Conservation (phyloP, 306 rosid genomes). For the Rosa rugosa region DNA sequence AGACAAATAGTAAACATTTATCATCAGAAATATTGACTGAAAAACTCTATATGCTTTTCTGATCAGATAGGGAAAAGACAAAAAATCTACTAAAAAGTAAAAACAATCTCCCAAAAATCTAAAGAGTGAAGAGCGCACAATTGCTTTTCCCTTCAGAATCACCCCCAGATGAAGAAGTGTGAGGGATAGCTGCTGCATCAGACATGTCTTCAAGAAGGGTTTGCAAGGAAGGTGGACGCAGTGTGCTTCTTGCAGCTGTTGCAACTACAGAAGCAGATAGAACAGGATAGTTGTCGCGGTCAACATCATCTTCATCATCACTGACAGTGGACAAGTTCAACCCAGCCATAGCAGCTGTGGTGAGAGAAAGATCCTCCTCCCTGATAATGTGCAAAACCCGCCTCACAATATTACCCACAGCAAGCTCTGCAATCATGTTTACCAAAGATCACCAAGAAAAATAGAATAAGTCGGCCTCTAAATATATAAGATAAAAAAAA, state of each 20-base stretch:
- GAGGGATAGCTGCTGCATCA: slow-evolving; percentile 57
- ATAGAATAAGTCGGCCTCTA: slow-evolving; percentile 13
- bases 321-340: slow-evolving; percentile 67
- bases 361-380: slow-evolving; percentile 90
- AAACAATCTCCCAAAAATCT: not conserved
- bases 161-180: slow-evolving; percentile 82
- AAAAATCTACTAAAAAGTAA: not conserved
- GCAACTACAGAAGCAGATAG: slow-evolving; percentile 91
- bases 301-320: slow-evolving; percentile 90
- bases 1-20: not conserved
- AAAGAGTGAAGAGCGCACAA: slow-evolving; percentile 51
- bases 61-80: not conserved
- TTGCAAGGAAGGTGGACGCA: slow-evolving; percentile 96
- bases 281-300: slow-evolving; percentile 57
- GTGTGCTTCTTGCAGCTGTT: slow-evolving; percentile 92
- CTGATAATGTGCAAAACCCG: slow-evolving; percentile 93
- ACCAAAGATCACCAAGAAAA: slow-evolving; percentile 28
- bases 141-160: slow-evolving; percentile 94
- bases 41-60: not conserved
- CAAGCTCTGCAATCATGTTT: slow-evolving; percentile 65
- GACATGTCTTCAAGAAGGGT: slow-evolving; percentile 86
- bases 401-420: slow-evolving; percentile 97
- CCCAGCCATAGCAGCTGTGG: slow-evolving; percentile 80
- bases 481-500: slow-evolving; percentile 10
- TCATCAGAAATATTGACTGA: not conserved